A percentile compares a stretch with the other conserved stretches of the same genome.
Conservation (phyloP, 495 filamentous ascomycete genomes). For the Lophiotrema nucula region DNA sequence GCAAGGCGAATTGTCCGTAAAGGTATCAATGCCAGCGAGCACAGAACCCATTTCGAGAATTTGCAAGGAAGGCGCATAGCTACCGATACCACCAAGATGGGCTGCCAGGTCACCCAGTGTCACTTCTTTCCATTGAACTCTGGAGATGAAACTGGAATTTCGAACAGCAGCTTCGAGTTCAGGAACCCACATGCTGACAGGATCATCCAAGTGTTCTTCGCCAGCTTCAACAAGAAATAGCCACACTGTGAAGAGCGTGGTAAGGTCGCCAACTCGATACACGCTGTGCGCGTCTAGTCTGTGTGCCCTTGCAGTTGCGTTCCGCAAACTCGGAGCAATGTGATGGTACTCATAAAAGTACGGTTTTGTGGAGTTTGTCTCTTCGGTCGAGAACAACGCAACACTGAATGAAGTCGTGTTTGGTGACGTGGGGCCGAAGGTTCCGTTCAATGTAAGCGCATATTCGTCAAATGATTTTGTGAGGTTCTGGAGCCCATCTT, state of each 20-base stretch:
- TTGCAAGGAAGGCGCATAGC: neutral
- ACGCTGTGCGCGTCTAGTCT: conserved; percentile 4
- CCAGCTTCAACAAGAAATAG: conserved; percentile 8
- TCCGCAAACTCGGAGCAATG: neutral
- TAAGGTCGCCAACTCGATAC: conserved; percentile 8
- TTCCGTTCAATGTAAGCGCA: neutral
- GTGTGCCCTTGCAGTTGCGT: neutral
- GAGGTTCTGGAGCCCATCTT: conserved; percentile 4
- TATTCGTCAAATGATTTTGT: conserved; percentile 1
- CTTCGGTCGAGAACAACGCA: conserved; percentile 3
- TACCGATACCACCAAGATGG: conserved; percentile 1
- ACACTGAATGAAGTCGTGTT: conserved; percentile 13
- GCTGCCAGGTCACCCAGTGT: conserved; percentile 10
- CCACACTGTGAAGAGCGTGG: neutral
- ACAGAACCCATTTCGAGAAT: neutral
- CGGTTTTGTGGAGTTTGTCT: neutral
- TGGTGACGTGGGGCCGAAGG: neutral
- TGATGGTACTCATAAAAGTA: conserved; percentile 13
- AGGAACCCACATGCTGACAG: conserved; percentile 10
- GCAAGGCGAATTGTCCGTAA: neutral
- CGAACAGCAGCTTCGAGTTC: neutral
- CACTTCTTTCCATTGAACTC: conserved; percentile 10
- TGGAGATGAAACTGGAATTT: neutral
- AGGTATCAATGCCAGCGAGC: neutral
- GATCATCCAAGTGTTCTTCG: conserved; percentile 4